Percentiles rank a stretch among this genome's conserved stretches.
Conservation (phyloP, 352 stramenopile species). For the Pseudoperonospora humuli region DNA sequence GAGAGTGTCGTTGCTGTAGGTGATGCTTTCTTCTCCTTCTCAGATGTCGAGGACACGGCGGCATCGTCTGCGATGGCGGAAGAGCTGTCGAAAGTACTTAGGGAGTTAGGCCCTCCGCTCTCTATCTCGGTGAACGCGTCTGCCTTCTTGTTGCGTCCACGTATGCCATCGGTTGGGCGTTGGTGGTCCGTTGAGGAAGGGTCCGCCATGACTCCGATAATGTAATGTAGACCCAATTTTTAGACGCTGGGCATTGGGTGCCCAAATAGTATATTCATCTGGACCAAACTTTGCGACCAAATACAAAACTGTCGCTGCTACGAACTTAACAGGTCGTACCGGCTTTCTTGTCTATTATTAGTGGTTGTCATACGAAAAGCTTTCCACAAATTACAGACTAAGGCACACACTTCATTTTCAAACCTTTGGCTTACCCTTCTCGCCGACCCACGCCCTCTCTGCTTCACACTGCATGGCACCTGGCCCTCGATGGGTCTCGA, state of each 20-base stretch:
- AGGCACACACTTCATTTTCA: too few relatives aligned
- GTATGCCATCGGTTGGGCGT: constrained; percentile 32
- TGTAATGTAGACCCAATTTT: too few relatives aligned
- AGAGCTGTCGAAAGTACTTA: constrained; percentile 10
- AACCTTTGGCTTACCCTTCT: constrained; percentile 9
- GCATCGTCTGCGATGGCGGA: background rate
- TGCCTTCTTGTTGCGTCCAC: constrained; percentile 48
- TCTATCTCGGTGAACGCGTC: constrained; percentile 15
- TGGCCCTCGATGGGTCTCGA: constrained; percentile 4
- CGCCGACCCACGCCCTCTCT: constrained; percentile 12
- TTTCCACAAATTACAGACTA: too few relatives aligned
- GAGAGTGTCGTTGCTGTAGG: constrained; percentile 5
- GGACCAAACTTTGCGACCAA: too few relatives aligned
- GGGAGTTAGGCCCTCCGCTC: constrained; percentile 6
- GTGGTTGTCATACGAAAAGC: too few relatives aligned
- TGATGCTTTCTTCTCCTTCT: constrained; percentile 9
- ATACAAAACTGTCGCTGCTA: too few relatives aligned
- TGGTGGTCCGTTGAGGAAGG: background rate
- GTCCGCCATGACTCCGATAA: constrained; percentile 1
- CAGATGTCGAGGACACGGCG: background rate
- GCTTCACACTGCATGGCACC: constrained; percentile 5
- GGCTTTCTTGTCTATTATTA: too few relatives aligned
- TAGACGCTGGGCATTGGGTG: too few relatives aligned
- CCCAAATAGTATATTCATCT: too few relatives aligned
- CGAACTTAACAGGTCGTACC: too few relatives aligned